A percentile compares a stretch with the other conserved stretches of the same genome.
phyloP scores from a whole-genome alignment of 352 stramenopile genomes.

The Phytophthora pluvialis region DNA sequence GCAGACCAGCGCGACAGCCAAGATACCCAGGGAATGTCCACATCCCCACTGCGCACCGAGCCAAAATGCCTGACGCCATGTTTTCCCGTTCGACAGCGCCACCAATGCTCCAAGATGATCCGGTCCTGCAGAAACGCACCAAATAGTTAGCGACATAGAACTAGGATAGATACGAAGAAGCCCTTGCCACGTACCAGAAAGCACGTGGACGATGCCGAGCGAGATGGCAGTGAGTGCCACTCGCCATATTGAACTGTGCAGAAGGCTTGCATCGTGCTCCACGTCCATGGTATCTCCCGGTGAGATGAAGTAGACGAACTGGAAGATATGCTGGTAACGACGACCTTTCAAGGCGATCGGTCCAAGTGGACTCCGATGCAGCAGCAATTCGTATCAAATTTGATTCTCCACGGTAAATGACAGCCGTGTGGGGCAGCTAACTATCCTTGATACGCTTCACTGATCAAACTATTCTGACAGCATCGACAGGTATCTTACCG shows the following conservation, averaged over 20 bases:
- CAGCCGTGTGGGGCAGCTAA: too few relatives aligned
- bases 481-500: not conserved
- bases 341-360: slow-evolving; percentile 1
- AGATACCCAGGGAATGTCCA: slow-evolving; percentile 88
- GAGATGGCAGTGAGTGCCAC: slow-evolving; percentile 43
- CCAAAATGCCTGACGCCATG: slow-evolving; percentile 65
- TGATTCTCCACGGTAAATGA: too few relatives aligned
- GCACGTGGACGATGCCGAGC: slow-evolving; percentile 60
- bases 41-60: slow-evolving; percentile 90
- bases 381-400: not conserved
- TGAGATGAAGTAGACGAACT: slow-evolving; percentile 6
- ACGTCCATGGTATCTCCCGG: slow-evolving; percentile 3
- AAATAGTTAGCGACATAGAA: not conserved
- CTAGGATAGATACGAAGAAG: not conserved
- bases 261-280: slow-evolving; percentile 19
- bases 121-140: slow-evolving; percentile 48
- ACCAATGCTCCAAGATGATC: slow-evolving; percentile 91
- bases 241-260: slow-evolving; percentile 32
- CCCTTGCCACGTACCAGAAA: slow-evolving; percentile 42
- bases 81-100: slow-evolving; percentile 79
- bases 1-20: slow-evolving; percentile 55
- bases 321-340: slow-evolving; percentile 2
- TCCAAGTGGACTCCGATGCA: not conserved
- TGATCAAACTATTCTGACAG: not conserved
- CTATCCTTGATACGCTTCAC: not conserved